phyloP scores from a whole-genome alignment of 1,284 basidiomycete genomes.

The Ustilago xerochloae region DNA sequence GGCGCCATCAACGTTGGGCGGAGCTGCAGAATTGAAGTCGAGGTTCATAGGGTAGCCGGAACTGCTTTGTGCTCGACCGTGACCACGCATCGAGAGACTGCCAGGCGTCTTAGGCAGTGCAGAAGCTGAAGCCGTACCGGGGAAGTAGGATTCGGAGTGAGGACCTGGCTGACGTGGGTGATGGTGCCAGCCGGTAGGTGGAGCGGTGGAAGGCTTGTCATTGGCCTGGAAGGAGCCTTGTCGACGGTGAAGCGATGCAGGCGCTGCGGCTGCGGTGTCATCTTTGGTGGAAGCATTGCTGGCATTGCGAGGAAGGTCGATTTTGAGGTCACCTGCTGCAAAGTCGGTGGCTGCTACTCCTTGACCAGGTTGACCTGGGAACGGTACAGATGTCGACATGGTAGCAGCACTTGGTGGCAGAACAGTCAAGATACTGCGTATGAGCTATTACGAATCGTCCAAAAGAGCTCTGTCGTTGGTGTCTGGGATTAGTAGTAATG shows the following conservation, averaged over 20 bases:
- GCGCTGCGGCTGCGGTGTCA: slow-evolving; percentile 1
- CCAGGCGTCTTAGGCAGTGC: slow-evolving; percentile 35
- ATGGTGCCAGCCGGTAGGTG: slow-evolving; percentile 39
- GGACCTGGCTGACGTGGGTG: slow-evolving; percentile 54
- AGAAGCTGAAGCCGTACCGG: slow-evolving; percentile 16
- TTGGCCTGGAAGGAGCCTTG: slow-evolving; percentile 29
- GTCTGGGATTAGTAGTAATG: too few species aligned
- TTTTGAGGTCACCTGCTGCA: slow-evolving; percentile 30
- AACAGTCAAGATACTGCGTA: too few species aligned
- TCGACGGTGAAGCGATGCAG: slow-evolving; percentile 14
- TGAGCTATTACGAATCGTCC: too few species aligned
- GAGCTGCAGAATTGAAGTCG: slow-evolving; percentile 17
- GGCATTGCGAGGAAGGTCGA: slow-evolving; percentile 38
- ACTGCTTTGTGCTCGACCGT: slow-evolving; percentile 35
- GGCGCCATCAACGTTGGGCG: slow-evolving; percentile 28
- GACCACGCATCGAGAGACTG: slow-evolving; percentile 38
- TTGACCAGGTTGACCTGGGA: slow-evolving; percentile 26
- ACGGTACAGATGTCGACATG: slow-evolving; percentile 42
- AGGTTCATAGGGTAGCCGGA: slow-evolving; percentile 35
- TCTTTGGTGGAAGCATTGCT: slow-evolving; percentile 14
- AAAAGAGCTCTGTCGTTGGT: too few species aligned
- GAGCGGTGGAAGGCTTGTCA: slow-evolving; percentile 22
- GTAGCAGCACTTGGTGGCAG: background rate
- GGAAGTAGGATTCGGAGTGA: slow-evolving; percentile 53
- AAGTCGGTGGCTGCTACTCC: slow-evolving; percentile 20